Conservation (phyloP, 352 stramenopile genomes). For the Phytophthora hibernalis region DNA sequence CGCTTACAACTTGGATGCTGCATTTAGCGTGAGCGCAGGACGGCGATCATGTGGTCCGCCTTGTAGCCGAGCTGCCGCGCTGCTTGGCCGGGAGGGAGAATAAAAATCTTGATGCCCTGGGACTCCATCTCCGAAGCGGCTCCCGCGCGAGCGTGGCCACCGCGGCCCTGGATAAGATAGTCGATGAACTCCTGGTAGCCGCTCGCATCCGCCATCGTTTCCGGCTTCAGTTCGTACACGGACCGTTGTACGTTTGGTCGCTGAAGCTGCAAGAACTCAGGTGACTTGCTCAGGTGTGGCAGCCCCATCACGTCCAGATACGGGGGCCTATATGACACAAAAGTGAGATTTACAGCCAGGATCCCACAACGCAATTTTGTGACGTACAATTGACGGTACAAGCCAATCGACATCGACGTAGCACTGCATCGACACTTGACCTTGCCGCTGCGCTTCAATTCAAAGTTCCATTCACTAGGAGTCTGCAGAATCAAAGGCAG, state of each 20-base stretch:
- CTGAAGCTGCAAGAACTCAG: constrained; percentile 74
- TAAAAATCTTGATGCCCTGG: constrained; percentile 78
- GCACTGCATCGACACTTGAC: constrained; percentile 46
- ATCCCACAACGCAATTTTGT: not conserved
- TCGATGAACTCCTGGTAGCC: constrained; percentile 72
- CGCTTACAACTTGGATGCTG: not conserved
- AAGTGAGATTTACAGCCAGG: constrained; percentile 11
- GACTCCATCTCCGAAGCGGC: constrained; percentile 66
- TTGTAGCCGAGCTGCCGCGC: constrained; percentile 80
- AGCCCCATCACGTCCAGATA: constrained; percentile 70
- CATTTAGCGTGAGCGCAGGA: constrained; percentile 54
- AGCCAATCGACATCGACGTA: constrained; percentile 35
- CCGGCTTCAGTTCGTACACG: constrained; percentile 77
- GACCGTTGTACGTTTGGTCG: constrained; percentile 51
- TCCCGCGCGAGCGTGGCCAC: constrained; percentile 55
- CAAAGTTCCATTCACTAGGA: constrained; percentile 48
- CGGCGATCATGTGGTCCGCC: constrained; percentile 67
- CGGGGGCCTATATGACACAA: constrained; percentile 47
- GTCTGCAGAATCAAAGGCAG: constrained; percentile 22
- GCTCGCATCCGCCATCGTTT: constrained; percentile 53
- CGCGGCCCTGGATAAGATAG: constrained; percentile 68
- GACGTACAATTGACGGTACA: constrained; percentile 41
- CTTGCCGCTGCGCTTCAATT: constrained; percentile 45
- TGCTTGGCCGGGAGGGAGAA: constrained; percentile 70
- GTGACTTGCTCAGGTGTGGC: constrained; percentile 63